Conservation (phyloP, 2,329 filamentous ascomycete species). For the Trichoderma pleuroti region DNA sequence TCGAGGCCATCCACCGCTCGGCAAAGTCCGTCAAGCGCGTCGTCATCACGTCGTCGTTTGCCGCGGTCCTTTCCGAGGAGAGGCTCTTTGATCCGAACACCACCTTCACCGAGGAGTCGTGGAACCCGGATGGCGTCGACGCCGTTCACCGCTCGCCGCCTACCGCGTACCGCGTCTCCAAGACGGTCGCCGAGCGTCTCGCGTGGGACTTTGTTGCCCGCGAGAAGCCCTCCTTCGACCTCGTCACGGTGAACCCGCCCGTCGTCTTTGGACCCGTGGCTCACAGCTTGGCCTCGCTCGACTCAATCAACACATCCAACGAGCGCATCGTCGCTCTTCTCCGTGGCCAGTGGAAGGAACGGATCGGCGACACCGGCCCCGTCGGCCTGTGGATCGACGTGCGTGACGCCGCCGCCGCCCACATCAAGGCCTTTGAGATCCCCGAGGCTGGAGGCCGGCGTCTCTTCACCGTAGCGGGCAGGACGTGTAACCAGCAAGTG, state of each 20-base stretch:
- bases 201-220: conserved; percentile 50
- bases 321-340: conserved; percentile 49
- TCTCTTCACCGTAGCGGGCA: conserved; percentile 48
- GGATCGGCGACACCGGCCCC: conserved; percentile 40
- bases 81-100: conserved; percentile 37
- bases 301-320: conserved; percentile 52
- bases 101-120: conserved; percentile 46
- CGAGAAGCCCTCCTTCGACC: conserved; percentile 45
- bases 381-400: conserved; percentile 54
- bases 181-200: conserved; percentile 51
- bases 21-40: conserved; percentile 65
- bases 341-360: conserved; percentile 46
- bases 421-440: conserved; percentile 50
- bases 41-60: conserved; percentile 58
- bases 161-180: conserved; percentile 52
- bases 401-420: conserved; percentile 51
- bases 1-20: conserved; percentile 62
- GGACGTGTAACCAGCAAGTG: conserved; percentile 46
- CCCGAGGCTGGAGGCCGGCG: conserved; percentile 47
- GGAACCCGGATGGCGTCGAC: conserved; percentile 51
- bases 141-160: conserved; percentile 39
- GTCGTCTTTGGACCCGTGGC: conserved; percentile 53
- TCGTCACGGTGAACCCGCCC: conserved; percentile 54
- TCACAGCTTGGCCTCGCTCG: conserved; percentile 44
- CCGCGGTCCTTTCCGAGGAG: conserved; percentile 45